Evolutionary conservation across 2,329 filamentous ascomycete genomes (phyloP).

Genomic region (Diaporthe caulivora): DNA sequence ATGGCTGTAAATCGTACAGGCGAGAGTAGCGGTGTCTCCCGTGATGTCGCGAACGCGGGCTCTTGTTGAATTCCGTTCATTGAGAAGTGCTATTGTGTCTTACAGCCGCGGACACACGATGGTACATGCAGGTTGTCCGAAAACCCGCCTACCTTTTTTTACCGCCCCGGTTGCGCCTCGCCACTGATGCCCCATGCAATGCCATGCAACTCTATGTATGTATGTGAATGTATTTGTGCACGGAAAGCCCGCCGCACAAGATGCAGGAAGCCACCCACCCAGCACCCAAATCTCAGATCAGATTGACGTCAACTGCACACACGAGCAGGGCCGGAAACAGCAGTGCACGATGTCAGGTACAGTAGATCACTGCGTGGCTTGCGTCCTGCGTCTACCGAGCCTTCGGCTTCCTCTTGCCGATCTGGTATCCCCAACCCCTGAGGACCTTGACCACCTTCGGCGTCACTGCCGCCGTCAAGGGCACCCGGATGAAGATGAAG

Average conservation of each 20-base stretch:
- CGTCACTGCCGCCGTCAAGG: conserved; percentile 88
- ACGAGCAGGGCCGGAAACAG: neutral
- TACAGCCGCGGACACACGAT: neutral
- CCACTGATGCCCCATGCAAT: conserved; percentile 31
- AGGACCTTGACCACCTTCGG: conserved; percentile 95
- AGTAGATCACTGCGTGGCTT: conserved; percentile 32
- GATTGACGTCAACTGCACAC: conserved; percentile 37
- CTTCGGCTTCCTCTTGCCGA: conserved; percentile 75
- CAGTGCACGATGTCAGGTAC: neutral
- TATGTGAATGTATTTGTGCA: neutral
- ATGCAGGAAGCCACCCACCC: conserved; percentile 24
- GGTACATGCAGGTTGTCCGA: neutral
- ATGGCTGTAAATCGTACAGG: neutral
- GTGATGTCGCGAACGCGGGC: neutral
- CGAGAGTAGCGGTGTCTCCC: conserved; percentile 13
- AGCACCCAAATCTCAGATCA: neutral
- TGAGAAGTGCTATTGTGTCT: conserved; percentile 10
- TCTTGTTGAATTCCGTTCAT: neutral
- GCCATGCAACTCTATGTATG: conserved; percentile 19
- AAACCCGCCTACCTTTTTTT: neutral
- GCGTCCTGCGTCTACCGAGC: conserved; percentile 11
- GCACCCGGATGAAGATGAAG: conserved; percentile 96
- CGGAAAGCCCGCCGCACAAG: conserved; percentile 23
- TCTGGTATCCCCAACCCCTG: conserved; percentile 92
- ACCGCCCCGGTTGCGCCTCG: conserved; percentile 24